Evolutionary conservation across 768 basidiomycete genomes (phyloP).

Genomic region (Rossbeevera mucosa): DNA sequence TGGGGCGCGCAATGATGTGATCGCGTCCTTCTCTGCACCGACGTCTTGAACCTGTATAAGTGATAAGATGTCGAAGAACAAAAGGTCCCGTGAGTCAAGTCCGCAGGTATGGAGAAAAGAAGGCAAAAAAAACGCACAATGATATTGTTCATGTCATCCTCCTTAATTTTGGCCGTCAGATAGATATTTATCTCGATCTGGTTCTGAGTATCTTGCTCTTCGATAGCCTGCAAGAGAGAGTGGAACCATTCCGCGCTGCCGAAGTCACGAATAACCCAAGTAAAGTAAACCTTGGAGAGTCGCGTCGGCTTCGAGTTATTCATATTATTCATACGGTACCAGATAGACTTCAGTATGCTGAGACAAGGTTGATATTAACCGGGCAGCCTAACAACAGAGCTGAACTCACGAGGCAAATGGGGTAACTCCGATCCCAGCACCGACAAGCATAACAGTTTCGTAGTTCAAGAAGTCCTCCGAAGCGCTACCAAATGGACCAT

Average conservation of each 20-base stretch:
- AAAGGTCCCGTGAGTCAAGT: neutral
- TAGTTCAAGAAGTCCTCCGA: conserved; percentile 89
- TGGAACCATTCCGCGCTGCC: conserved; percentile 92
- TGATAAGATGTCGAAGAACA: neutral
- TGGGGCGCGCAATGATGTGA: conserved; percentile 83
- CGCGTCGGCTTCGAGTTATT: conserved; percentile 70
- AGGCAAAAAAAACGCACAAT: conserved; percentile 45
- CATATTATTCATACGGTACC: conserved; percentile 95
- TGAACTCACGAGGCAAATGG: conserved; percentile 85
- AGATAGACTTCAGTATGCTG: conserved; percentile 84
- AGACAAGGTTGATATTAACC: conserved; percentile 3
- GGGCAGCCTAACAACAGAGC: neutral
- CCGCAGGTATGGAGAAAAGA: neutral
- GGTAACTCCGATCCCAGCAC: conserved; percentile 94
- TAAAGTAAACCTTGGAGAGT: conserved; percentile 89
- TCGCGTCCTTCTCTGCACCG: conserved; percentile 87
- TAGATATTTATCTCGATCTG: conserved; percentile 93
- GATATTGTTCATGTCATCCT: conserved; percentile 93
- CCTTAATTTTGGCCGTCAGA: conserved; percentile 85
- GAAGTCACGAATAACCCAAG: conserved; percentile 94
- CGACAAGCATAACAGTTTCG: conserved; percentile 84
- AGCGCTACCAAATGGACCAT: conserved; percentile 92
- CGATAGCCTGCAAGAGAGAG: conserved; percentile 86
- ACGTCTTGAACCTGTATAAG: conserved; percentile 69
- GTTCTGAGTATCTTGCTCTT: conserved; percentile 84